Conservation (phyloP, 805 yeast species). For the Ogataea salicorniae region DNA sequence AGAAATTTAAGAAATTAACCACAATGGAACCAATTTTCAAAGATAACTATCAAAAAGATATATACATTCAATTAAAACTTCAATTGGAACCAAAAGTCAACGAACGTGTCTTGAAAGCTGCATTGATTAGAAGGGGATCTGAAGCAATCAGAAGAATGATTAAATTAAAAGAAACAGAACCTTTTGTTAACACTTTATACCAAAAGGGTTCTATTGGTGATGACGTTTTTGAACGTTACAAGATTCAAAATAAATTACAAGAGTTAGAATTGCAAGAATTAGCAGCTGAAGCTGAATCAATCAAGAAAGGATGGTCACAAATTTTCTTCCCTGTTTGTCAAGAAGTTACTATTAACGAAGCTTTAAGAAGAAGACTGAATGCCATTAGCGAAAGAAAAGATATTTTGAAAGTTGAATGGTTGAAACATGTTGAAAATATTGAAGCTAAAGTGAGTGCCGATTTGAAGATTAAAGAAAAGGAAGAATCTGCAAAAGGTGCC, state of each 20-base stretch:
- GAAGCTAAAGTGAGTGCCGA: slow-evolving; percentile 14
- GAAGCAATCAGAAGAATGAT: slow-evolving; percentile 83
- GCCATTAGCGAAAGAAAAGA: slow-evolving; percentile 42
- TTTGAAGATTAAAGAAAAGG: slow-evolving; percentile 4
- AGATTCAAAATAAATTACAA: slow-evolving; percentile 69
- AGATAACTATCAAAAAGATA: slow-evolving; percentile 57
- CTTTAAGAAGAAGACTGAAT: slow-evolving; percentile 68
- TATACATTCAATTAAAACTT: slow-evolving; percentile 55
- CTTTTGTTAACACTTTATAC: slow-evolving; percentile 63
- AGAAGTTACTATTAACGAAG: slow-evolving; percentile 90
- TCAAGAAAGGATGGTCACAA: slow-evolving; percentile 78
- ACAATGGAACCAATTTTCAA: slow-evolving; percentile 69
- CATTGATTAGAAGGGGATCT: slow-evolving; percentile 58
- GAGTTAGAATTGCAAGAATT: slow-evolving; percentile 78
- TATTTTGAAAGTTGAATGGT: slow-evolving; percentile 29
- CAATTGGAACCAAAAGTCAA: slow-evolving; percentile 57
- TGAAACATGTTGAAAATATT: slow-evolving; percentile 20
- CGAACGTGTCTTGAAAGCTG: slow-evolving; percentile 46
- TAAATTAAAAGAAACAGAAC: slow-evolving; percentile 74
- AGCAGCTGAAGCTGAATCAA: slow-evolving; percentile 65
- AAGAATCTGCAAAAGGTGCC: not conserved
- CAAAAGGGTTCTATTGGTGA: slow-evolving; percentile 91
- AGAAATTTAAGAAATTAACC: slow-evolving; percentile 48
- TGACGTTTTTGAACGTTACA: slow-evolving; percentile 74
- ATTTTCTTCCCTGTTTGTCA: slow-evolving; percentile 72